These are phyloP conservation scores for Dipteronia dyeriana DNA, from an alignment of 345 rosid genomes.

Conservation along the genomic window DNA sequence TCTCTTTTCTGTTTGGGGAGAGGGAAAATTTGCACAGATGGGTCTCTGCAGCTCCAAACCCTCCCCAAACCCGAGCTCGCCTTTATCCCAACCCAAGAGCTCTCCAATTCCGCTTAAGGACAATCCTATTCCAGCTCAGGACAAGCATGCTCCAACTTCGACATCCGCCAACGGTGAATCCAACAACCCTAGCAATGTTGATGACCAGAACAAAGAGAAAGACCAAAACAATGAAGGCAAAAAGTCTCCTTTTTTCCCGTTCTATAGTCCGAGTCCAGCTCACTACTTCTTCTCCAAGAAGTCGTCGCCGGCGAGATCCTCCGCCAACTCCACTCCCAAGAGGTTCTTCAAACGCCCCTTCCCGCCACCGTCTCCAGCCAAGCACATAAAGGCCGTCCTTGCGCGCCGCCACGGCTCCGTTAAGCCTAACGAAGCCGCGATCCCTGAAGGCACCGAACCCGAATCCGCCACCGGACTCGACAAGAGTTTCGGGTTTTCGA, in stretches of 20 bases:
- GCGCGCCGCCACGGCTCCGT: constrained; percentile 67
- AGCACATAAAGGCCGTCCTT: constrained; percentile 78
- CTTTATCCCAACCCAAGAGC: constrained; percentile 29
- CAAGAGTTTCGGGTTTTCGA: constrained; percentile 85
- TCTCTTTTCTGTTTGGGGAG: constrained; percentile 30
- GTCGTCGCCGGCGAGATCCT: constrained; percentile 67
- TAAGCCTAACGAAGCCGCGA: constrained; percentile 61
- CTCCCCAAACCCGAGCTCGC: constrained; percentile 45
- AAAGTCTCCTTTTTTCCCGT: constrained; percentile 81
- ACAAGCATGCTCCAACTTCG: constrained; percentile 23
- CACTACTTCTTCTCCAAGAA: constrained; percentile 80
- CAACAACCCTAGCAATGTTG: constrained; percentile 13
- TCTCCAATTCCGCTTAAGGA: constrained; percentile 7
- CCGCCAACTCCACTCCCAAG: constrained; percentile 78
- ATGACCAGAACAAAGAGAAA: constrained; percentile 21
- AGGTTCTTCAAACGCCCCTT: constrained; percentile 75
- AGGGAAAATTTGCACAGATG: constrained; percentile 34
- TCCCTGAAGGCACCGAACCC: constrained; percentile 66
- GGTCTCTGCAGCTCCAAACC: constrained; percentile 82
- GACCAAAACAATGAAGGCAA: constrained; percentile 43
- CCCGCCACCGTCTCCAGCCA: constrained; percentile 98
- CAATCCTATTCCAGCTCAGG: constrained; percentile 33
- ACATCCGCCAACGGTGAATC: constrained; percentile 27
- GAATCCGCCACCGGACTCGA: constrained; percentile 59
- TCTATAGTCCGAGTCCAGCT: constrained; percentile 90